Base-by-base conservation (phyloP, 495 filamentous ascomycete genomes). In the Penicillium cataractarum region DNA sequence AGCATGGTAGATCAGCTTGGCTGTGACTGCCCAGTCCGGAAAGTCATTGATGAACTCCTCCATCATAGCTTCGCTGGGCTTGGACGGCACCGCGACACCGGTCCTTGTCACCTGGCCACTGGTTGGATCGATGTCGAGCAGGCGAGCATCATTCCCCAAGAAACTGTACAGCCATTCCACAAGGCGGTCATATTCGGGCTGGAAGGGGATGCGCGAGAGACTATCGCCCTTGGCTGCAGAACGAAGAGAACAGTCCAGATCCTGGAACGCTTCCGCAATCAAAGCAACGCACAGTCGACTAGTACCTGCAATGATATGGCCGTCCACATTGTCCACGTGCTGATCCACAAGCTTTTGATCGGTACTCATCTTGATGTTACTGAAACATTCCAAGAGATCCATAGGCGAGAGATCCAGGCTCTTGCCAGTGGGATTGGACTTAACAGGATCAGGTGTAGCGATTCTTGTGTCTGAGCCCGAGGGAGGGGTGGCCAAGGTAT, bases 221-320 rank as follows among this genome's bases (percentile, higher is more conserved):
- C n/a, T 55, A 37, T 83, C 55, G 3, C 79, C 77, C 0, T 72
- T 5, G 17, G 37, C 57, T 1, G 80, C 76, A 0, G 63, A 61
- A 0, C 67, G 59, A 5, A 85, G 56, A 4, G 62, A 27, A 32
- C 64, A 78, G 7, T 79, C 81, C 1, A 83, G 57, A 22, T 75
- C 17, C 31, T 83, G 74, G 39, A 84, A 82, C 13, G 81, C 77
- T 46, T 85, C 78, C 7, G 80, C 51, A 7, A 69, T 71, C 24
- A 79, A 64, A 2, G 74, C 71, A 1, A 79, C 55, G 42, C 76
- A 80, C 0, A 84, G 69, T 35, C 39, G 37, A 9, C 35, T 57
- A 6, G 55, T 42, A n/a, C 33, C 26, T 8, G 33, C 35, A 22
- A 44, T 57, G 15, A 57, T 27, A 12, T 26, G 31, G 24, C 24